Evolutionary conservation across 2,329 filamentous ascomycete species (phyloP), one percentile per base, ranked within the genome.

Genomic region (Penicillium sclerotiorum): DNA sequence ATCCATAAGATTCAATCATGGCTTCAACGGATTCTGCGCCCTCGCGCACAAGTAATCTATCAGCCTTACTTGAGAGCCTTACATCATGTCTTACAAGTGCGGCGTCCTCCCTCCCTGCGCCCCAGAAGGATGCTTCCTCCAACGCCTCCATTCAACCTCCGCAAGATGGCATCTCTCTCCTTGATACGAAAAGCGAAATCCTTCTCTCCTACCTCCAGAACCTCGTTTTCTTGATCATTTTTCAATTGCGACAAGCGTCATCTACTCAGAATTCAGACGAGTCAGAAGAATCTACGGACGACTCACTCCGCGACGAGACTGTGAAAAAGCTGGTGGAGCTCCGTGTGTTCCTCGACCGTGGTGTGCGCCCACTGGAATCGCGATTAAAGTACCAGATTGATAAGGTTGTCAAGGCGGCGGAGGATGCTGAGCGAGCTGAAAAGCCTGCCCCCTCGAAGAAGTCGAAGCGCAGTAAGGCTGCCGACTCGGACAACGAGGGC

Each of bases 181-280:
- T 99, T 64, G 91, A 97, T 67, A 85, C 90, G 57, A 99, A 99
- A 76, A 97, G 95, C 73, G 94, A 99, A 68, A 81, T 99, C n/a
- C 85, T 99, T 15, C 85, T 99, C 32, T 93, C 93, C 4, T 99
- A 99, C 72, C 80, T 99, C 0, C 93, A 99, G 65, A 95, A 96
- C 64, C 83, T 97, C 4, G 89, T 94, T 37, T 95, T 95, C 61
- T 77, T 96, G 33, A 87, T 95, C 37, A 77, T 96, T 1, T 73
- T 95, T 30, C 93, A 95, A 65, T 72, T 97, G 17, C 84, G 89
- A 27, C 60, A 50, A 84, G 85, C 66, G 53, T 72, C 27, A 62
- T 67, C 52, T 50, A 65, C 57, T 55, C 49, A 36, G 56, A 37
- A 8, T 12, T 4, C 60, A 63, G 67, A 76, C 1, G 62, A 68